phyloP scores from a whole-genome alignment of 768 basidiomycete species.

The Pleurotus sapidus region DNA sequence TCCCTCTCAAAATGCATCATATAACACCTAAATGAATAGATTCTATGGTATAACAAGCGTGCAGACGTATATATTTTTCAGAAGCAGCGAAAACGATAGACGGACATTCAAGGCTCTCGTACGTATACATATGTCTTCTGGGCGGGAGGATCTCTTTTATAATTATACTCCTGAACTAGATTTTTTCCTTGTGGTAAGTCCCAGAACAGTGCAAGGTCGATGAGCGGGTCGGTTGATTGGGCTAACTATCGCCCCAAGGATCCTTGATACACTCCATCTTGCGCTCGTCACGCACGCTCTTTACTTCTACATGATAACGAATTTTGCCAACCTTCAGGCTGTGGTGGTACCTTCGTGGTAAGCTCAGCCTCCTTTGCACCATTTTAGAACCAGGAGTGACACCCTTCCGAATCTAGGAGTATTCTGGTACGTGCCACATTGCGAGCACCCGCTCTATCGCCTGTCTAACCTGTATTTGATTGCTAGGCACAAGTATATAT shows the following conservation, averaged over 20 bases:
- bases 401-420: constrained; percentile 17
- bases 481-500: constrained; percentile 23
- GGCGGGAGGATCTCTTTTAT: not conserved
- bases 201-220: not conserved
- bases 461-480: not conserved
- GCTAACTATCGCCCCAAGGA: constrained; percentile 17
- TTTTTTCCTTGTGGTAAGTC: constrained; percentile 23
- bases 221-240: constrained; percentile 13
- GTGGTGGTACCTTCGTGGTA: constrained; percentile 28
- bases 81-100: constrained; percentile 25
- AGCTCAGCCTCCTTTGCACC: not conserved
- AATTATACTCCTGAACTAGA: constrained; percentile 10
- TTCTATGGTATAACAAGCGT: constrained; percentile 40
- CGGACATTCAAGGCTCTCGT: constrained; percentile 27
- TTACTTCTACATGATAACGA: constrained; percentile 33
- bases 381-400: not conserved
- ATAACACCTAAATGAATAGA: constrained; percentile 17
- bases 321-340: constrained; percentile 23
- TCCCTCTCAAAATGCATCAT: not conserved
- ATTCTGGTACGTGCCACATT: constrained; percentile 16
- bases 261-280: constrained; percentile 31
- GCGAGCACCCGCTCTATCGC: not conserved
- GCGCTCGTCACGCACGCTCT: constrained; percentile 28
- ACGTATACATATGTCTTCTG: constrained; percentile 7
- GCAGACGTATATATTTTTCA: constrained; percentile 39